Percentiles rank a stretch among this genome's conserved stretches.
These are phyloP conservation scores for Trapa incisa DNA, from an alignment of 345 rosid species.

Conservation along the genomic window DNA sequence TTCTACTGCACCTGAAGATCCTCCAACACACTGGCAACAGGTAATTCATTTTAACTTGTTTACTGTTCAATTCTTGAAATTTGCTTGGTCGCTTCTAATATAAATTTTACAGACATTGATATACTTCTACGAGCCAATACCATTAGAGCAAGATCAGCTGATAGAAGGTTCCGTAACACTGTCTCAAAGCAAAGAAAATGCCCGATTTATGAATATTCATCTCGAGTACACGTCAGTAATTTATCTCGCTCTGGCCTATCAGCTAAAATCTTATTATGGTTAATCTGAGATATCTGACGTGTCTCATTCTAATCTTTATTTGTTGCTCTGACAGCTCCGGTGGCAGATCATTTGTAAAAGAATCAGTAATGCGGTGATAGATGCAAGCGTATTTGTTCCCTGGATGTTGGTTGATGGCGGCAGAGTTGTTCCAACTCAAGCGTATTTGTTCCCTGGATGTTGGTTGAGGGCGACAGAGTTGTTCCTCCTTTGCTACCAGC, in stretches of 20 bases:
- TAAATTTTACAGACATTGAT: conserved; percentile 64
- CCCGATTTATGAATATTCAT: conserved; percentile 90
- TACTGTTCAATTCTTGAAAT: not conserved
- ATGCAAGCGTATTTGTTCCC: not conserved
- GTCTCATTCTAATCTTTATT: conserved; percentile 1
- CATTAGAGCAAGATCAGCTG: conserved; percentile 81
- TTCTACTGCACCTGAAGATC: conserved; percentile 90
- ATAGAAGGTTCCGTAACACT: conserved; percentile 73
- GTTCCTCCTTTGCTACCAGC: not conserved
- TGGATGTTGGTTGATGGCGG: not conserved
- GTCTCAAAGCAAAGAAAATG: conserved; percentile 84
- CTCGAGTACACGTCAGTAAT: conserved; percentile 69
- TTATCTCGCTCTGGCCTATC: not conserved
- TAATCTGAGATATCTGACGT: not conserved
- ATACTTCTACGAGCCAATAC: conserved; percentile 84
- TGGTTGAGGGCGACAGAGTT: not conserved
- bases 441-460: not conserved
- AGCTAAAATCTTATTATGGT: not conserved
- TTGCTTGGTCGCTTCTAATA: conserved; percentile 2
- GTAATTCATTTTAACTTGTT: conserved; percentile 17
- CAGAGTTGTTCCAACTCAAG: no score
- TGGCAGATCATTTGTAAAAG: conserved; percentile 77
- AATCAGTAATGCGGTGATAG: conserved; percentile 61
- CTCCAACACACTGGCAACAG: conserved; percentile 98
- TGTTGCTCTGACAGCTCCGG: conserved; percentile 51